These are phyloP conservation scores for Leucaena leucocephala DNA, from an alignment of 306 rosid genomes.

Conservation along the genomic window DNA sequence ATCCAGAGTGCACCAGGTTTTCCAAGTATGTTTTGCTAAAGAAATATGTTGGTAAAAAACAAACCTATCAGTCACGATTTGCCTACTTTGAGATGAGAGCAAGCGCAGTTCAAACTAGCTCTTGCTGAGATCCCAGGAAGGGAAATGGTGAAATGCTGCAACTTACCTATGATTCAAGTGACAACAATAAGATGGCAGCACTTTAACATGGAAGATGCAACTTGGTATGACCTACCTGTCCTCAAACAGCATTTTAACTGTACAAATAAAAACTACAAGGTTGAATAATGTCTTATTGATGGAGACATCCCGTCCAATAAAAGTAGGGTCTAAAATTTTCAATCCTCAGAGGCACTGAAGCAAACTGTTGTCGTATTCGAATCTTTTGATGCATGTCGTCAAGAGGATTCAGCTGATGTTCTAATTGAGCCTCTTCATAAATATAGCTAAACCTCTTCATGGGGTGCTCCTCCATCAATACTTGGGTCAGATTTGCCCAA, in stretches of 20 bases:
- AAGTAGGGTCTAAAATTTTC: constrained; percentile 52
- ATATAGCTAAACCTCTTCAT: not conserved
- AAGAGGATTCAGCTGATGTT: constrained; percentile 10
- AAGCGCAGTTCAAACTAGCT: not conserved
- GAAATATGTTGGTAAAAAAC: not conserved
- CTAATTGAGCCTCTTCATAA: not conserved
- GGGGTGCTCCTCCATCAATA: constrained; percentile 14
- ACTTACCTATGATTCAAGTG: not conserved
- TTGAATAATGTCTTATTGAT: constrained; percentile 50
- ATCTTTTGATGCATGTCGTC: constrained; percentile 17
- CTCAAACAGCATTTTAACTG: constrained; percentile 69
- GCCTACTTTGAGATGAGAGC: not conserved
- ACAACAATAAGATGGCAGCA: not conserved
- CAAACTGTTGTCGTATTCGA: not conserved
- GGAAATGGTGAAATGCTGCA: not conserved
- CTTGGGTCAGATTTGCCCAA: constrained; percentile 33
- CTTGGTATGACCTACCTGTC: constrained; percentile 41
- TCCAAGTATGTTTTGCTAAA: not conserved
- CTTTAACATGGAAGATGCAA: not conserved
- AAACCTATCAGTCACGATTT: not conserved
- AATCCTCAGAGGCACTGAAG: constrained; percentile 46
- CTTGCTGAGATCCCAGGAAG: not conserved
- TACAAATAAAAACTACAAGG: constrained; percentile 58
- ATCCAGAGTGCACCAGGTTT: not conserved
- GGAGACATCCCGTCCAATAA: constrained; percentile 42